Base-by-base conservation (phyloP, 495 filamentous ascomycete species). In the Chaetomium fimeti region DNA sequence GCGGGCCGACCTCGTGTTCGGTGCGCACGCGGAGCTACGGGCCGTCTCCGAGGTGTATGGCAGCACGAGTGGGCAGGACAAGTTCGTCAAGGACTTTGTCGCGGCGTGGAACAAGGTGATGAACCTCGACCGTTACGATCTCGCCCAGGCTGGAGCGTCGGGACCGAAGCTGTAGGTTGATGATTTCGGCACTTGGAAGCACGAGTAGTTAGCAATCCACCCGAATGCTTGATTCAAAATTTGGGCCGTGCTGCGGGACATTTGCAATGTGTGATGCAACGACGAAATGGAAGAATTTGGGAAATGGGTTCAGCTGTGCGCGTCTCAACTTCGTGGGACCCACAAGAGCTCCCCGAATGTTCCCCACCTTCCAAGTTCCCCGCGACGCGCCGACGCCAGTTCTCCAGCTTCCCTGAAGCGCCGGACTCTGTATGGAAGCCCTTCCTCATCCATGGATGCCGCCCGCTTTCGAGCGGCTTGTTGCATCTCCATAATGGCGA, bases 31-130 rank as follows among this genome's bases (percentile, higher is more conserved):
- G 9, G 88, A 91, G 79, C 78, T 91, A 56, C 86, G 88, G 38
- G 88, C 88, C 25, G 66, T 89, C 24, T 73, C 87, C 16, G 88
- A 91, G 79, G 78, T 89, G 24, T 91, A 90, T 69, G 88, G 74
- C 61, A 78, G 75, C 64, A 60, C 68, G 5, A 84, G 83, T 66
- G 80, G 75, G 9, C 63, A 83, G 70, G 80, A 82, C 20, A 87
- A 86, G 80, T 85, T 91, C 47, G 81, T 85, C 51, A 84, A 83
- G 73, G 88, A 91, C 76, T 91, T 91, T 66, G 82, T 89, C 1
- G 79, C 79, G 20, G 87, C 84, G 24, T 91, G 88, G 88, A 74
- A 79, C 63, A 91, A 91, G 84, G 85, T 90, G 2, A 84, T 86
- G 83, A 86, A 88, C 68, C 70, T 88, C 68, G 88, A 90, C 66